A percentile compares a stretch with the other conserved stretches of the same genome.
Conservation (phyloP, 495 filamentous ascomycete species). For the Penicillium verhagenii region DNA sequence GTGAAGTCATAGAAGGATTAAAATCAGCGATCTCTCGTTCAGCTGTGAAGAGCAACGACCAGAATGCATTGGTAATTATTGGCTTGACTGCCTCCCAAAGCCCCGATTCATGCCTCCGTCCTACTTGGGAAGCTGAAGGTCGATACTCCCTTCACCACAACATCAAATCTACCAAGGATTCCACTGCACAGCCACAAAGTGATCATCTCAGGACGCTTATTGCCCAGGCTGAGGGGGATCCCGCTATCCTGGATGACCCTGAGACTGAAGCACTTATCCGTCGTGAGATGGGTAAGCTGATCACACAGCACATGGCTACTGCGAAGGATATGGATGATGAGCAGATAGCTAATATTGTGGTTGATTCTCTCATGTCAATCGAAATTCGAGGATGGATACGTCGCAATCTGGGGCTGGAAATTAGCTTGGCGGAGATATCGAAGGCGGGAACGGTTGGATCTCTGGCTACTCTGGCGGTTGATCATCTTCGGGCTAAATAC, state of each 20-base stretch:
- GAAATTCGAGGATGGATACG: slow-evolving; percentile 39
- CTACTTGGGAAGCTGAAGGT: not conserved
- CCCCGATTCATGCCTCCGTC: too few relatives aligned
- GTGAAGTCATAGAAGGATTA: not conserved
- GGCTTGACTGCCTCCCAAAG: too few relatives aligned
- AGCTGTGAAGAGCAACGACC: too few relatives aligned
- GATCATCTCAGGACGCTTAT: not conserved
- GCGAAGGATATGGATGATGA: slow-evolving; percentile 21
- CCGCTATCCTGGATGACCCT: slow-evolving; percentile 1
- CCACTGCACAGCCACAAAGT: not conserved
- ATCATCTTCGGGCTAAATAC: slow-evolving; percentile 5
- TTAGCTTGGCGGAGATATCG: slow-evolving; percentile 27
- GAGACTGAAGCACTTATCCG: slow-evolving; percentile 7
- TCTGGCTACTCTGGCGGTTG: not conserved
- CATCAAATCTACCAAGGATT: not conserved
- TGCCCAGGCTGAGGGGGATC: not conserved
- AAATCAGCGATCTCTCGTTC: not conserved
- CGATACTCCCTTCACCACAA: not conserved
- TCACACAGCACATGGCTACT: slow-evolving; percentile 35
- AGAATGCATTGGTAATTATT: too few relatives aligned
- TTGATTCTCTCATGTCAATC: slow-evolving; percentile 42
- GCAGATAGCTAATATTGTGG: slow-evolving; percentile 29
- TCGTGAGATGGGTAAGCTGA: slow-evolving; percentile 20
- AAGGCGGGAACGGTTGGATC: slow-evolving; percentile 10
- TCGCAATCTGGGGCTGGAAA: slow-evolving; percentile 21